These are phyloP conservation scores for Amphibolis antarctica DNA, from an alignment of 106 monocot genomes.

Conservation along the genomic window DNA sequence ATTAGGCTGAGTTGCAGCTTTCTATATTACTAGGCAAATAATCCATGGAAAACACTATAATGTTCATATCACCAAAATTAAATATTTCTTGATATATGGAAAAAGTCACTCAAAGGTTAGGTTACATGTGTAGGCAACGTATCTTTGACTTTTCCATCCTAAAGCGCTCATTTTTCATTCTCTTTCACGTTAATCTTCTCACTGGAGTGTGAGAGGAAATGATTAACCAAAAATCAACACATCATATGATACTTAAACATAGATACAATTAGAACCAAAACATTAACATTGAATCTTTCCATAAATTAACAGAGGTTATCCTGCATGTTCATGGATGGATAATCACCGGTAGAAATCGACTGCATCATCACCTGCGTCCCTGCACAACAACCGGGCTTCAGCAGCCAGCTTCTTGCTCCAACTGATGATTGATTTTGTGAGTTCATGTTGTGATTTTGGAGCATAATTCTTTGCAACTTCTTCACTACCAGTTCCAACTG, in stretches of 20 bases:
- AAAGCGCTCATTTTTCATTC: too few relatives aligned
- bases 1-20: too few relatives aligned
- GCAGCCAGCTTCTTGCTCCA: conserved; percentile 63
- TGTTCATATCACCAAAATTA: too few relatives aligned
- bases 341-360: conserved; percentile 74
- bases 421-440: conserved; percentile 42
- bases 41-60: too few relatives aligned
- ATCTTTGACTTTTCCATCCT: too few relatives aligned
- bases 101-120: too few relatives aligned
- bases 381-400: conserved; percentile 51
- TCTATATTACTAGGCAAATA: too few relatives aligned
- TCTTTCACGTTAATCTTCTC: too few relatives aligned
- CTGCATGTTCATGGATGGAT: conserved; percentile 20
- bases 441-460: conserved; percentile 45
- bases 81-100: too few relatives aligned
- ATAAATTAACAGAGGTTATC: not conserved
- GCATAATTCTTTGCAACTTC: conserved; percentile 32
- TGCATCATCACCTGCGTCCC: conserved; percentile 63
- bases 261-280: not conserved
- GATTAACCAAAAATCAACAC: not conserved
- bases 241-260: too few relatives aligned
- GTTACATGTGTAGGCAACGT: too few relatives aligned
- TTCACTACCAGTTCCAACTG: conserved; percentile 31
- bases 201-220: not conserved
- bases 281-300: not conserved